These are phyloP conservation scores for Pythium folliculosum DNA, from an alignment of 352 stramenopile genomes.

Conservation along the genomic window DNA sequence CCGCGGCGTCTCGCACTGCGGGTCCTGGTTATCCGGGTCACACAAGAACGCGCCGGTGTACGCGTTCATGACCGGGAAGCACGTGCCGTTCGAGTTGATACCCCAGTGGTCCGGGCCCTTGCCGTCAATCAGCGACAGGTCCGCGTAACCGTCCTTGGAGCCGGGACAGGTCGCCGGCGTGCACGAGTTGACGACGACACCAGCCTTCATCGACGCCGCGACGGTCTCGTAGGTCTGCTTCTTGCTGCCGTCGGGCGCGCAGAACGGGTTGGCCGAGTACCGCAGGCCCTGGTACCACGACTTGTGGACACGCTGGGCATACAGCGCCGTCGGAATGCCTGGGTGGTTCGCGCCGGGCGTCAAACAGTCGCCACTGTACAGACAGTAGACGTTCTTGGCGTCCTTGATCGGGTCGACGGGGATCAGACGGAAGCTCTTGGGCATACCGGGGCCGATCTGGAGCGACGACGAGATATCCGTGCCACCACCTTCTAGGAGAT, in stretches of 20 bases:
- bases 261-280: conserved; percentile 51
- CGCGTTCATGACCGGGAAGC: conserved; percentile 18
- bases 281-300: conserved; percentile 61
- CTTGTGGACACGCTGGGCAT: conserved; percentile 42
- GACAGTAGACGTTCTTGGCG: conserved; percentile 31
- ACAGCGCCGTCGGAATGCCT: conserved; percentile 31
- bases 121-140: conserved; percentile 57
- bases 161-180: conserved; percentile 41
- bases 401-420: conserved; percentile 6
- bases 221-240: conserved; percentile 45
- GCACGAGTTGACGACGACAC: conserved; percentile 56
- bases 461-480: conserved; percentile 72
- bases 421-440: conserved; percentile 31
- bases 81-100: conserved; percentile 31
- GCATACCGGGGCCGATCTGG: conserved; percentile 62
- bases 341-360: conserved; percentile 31
- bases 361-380: conserved; percentile 44
- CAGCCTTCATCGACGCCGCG: conserved; percentile 39
- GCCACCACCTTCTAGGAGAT: conserved; percentile 83
- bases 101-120: conserved; percentile 29
- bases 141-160: conserved; percentile 52
- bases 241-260: conserved; percentile 15
- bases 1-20: conserved; percentile 46
- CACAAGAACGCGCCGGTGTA: conserved; percentile 38
- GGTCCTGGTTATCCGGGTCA: conserved; percentile 38